Evolutionary conservation across 139 green algal genomes (phyloP).

Genomic region (Pleodorina starrii): DNA sequence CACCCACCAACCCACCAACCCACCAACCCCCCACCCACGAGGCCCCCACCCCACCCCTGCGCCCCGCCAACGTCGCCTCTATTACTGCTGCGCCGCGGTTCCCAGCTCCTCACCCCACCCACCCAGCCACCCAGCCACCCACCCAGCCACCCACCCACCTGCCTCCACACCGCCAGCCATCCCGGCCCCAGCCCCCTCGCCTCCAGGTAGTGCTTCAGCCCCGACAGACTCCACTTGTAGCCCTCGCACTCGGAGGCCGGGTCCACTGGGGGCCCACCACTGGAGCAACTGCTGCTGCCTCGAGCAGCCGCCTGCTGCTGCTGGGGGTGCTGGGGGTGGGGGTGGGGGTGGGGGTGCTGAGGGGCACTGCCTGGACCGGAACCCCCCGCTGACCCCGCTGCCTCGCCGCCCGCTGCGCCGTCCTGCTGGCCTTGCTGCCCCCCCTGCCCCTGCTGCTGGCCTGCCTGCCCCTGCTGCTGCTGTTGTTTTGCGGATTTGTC

Average conservation of each 20-base stretch:
- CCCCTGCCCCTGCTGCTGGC: neutral
- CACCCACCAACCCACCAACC: no score
- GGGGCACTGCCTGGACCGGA: neutral
- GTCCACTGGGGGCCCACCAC: no score
- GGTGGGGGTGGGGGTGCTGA: neutral
- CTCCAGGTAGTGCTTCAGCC: conserved; percentile 66
- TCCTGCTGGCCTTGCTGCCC: neutral
- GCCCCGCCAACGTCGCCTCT: no score
- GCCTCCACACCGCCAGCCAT: conserved; percentile 55
- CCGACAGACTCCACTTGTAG: conserved; percentile 68
- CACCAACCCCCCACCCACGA: no score
- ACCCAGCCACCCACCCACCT: conserved; percentile 43
- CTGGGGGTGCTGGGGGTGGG: neutral
- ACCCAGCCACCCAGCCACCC: neutral
- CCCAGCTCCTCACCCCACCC: neutral
- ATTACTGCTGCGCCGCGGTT: no score
- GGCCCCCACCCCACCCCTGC: no score
- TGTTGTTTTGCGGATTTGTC: conserved; percentile 22
- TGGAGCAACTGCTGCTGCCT: no score
- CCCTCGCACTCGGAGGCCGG: conserved; percentile 35
- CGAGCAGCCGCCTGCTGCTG: no score
- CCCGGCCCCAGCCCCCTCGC: conserved; percentile 11
- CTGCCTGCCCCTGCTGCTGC: neutral
- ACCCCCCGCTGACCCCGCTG: no score
- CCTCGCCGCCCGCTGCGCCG: no score